Conservation (phyloP, 768 basidiomycete species). For the Phallus indusiatus region DNA sequence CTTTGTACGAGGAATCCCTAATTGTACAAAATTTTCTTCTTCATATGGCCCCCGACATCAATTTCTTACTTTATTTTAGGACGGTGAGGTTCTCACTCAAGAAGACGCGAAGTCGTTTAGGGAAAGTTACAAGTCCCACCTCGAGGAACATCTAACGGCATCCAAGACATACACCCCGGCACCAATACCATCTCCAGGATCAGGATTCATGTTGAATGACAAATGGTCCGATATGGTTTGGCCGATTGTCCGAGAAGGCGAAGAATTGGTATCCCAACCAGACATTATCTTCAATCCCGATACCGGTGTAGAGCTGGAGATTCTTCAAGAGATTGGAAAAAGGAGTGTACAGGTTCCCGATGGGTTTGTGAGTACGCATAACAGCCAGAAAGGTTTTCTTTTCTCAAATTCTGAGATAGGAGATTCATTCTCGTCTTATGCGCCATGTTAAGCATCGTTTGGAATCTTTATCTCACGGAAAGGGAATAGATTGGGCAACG, state of each 20-base stretch:
- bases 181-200: not conserved
- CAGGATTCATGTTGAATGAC: constrained; percentile 44
- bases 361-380: constrained; percentile 45
- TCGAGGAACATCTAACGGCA: constrained; percentile 51
- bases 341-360: constrained; percentile 55
- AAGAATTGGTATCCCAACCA: constrained; percentile 33
- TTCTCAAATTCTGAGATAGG: constrained; percentile 33
- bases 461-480: constrained; percentile 55
- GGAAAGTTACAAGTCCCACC: constrained; percentile 44
- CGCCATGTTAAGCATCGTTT: constrained; percentile 72
- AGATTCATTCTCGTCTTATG: constrained; percentile 69
- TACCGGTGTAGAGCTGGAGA: constrained; percentile 53
- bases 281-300: constrained; percentile 42
- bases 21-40: constrained; percentile 36
- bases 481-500: constrained; percentile 82
- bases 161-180: constrained; percentile 39
- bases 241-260: constrained; percentile 26
- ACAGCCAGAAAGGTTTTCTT: too few species aligned
- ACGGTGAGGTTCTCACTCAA: constrained; percentile 43
- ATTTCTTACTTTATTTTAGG: constrained; percentile 22
- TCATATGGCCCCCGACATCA: not conserved
- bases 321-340: constrained; percentile 49
- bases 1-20: constrained; percentile 72
- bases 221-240: constrained; percentile 60
- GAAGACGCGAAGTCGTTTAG: constrained; percentile 44